Base-by-base conservation (phyloP, 164 flowering plant genomes). In the Brasenia schreberi region DNA sequence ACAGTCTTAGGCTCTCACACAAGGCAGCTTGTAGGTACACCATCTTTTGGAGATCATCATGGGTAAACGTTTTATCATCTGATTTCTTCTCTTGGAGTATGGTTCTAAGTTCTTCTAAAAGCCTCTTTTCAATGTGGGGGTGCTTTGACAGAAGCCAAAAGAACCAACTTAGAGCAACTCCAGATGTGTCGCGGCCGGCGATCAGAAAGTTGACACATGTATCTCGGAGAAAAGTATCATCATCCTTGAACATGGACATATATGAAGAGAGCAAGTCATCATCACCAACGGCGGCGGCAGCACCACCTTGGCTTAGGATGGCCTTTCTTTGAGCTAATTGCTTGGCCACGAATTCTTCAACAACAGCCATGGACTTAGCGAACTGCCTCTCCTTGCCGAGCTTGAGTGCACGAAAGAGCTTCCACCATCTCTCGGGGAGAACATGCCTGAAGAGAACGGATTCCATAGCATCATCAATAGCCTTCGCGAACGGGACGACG, bases 1-100 rank as follows among this genome's bases (percentile, higher is more conserved):
- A 79, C 2, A 81, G 77, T 61, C 84, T 71, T 79, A 81, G 77
- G 60, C 75, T 66, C 71, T 83, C 84, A 11, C 67, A 68, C 5
- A 83, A 17, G 62, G 68, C 62, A 19, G 68, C 68, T 18, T 66
- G 68, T 12, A 66, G 39, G 60, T 66, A 66, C 27, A 56, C 43
- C 45, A 66, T 12, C 17, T 33, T 33, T 5, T 43, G 18, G 7
- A 66, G 68, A 17, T 63, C 65, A 6, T 63, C 43, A 11, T 19
- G 27, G 27, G 23, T 60, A 5, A 60, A 60, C n/a, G 27, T 7
- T 18, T 19, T 7, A 11, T 60, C 27, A n/a, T 7, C 27, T 18
- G 10, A 9, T 60, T 18, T 64, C 33, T 16, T 52, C 5, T n/a
- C 62, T 23, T 67, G 49, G 56, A 65, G 19, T 5, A 58, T 39